A percentile compares a stretch with the other conserved stretches of the same genome.
phyloP scores from a whole-genome alignment of 129 eudicot species.

The Scalesia atractyloides region DNA sequence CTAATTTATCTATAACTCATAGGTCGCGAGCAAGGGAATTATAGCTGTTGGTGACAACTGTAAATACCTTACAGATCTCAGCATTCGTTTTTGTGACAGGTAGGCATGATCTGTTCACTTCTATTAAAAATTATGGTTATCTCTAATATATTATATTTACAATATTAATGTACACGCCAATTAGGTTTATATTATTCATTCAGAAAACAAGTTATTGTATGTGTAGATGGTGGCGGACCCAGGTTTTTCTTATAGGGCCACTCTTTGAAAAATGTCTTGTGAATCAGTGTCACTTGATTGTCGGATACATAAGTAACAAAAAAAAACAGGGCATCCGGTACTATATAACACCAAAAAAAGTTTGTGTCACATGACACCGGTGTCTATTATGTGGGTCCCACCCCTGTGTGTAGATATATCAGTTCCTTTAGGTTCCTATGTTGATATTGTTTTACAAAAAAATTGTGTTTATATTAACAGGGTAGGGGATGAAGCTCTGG shows the following conservation, averaged over 20 bases:
- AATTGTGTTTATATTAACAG: constrained; percentile 29
- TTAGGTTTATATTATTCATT: neutral
- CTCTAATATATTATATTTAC: neutral
- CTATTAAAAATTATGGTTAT: neutral
- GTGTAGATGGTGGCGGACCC: too few relatives aligned
- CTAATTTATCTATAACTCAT: neutral
- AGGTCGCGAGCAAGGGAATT: constrained; percentile 85
- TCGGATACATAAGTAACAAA: too few relatives aligned
- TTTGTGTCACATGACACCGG: too few relatives aligned
- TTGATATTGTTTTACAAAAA: neutral
- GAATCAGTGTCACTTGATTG: too few relatives aligned
- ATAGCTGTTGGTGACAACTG: constrained; percentile 84
- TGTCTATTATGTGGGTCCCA: too few relatives aligned
- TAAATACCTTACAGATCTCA: constrained; percentile 72
- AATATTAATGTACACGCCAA: neutral
- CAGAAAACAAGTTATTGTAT: neutral
- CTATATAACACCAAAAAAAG: too few relatives aligned
- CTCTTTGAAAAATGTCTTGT: too few relatives aligned
- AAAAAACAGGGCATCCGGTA: too few relatives aligned
- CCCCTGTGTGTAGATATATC: too few relatives aligned
- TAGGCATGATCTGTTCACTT: constrained; percentile 19
- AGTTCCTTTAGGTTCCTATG: neutral
- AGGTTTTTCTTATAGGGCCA: too few relatives aligned
- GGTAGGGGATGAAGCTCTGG: constrained; percentile 82
- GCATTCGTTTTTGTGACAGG: constrained; percentile 86